Conservation (phyloP, 2,329 filamentous ascomycete genomes). For the Fusarium mundagurra region DNA sequence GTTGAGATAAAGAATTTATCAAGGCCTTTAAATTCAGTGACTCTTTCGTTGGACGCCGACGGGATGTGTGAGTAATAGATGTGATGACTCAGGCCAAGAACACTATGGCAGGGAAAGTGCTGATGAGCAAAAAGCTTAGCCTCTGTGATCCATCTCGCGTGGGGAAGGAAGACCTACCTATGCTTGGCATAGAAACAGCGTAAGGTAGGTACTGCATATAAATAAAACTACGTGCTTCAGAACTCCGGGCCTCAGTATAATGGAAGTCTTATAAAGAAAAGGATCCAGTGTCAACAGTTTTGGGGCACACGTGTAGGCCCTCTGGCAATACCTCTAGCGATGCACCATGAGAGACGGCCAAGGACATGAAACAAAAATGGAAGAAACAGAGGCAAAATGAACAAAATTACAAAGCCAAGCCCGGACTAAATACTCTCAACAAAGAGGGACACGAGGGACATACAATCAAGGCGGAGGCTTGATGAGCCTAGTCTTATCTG, state of each 20-base stretch:
- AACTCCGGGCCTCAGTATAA: background rate
- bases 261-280: no score
- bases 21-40: background rate
- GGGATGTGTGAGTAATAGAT: background rate
- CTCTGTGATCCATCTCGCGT: background rate
- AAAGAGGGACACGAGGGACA: background rate
- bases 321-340: background rate
- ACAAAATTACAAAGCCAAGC: background rate
- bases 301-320: background rate
- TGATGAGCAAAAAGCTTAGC: conserved; percentile 17
- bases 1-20: background rate
- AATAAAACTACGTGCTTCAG: background rate
- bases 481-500: background rate
- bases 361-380: background rate
- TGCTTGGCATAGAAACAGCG: background rate
- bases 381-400: background rate
- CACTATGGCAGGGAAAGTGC: conserved; percentile 3
- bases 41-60: background rate
- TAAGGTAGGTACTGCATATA: background rate
- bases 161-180: background rate
- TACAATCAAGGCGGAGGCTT: background rate
- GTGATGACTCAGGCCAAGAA: conserved; percentile 6
- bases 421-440: background rate
- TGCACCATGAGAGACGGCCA: background rate
- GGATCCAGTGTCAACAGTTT: background rate